phyloP scores from a whole-genome alignment of 2,329 filamentous ascomycete species.

The Penicillium fuscoglaucum region DNA sequence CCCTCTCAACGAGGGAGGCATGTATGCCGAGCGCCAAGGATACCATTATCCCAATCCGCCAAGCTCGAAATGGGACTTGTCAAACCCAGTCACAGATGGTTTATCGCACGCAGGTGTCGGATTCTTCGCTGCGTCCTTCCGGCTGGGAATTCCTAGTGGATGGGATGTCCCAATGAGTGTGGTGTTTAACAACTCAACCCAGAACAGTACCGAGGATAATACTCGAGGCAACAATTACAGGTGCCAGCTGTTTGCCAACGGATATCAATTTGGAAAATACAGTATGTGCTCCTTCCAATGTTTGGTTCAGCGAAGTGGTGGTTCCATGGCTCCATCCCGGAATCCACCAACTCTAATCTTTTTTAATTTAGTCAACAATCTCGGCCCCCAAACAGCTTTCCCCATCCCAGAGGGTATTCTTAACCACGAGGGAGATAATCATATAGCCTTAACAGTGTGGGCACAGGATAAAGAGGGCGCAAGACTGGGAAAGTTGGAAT shows the following conservation, averaged over 20 bases:
- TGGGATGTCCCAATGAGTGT: constrained; percentile 56
- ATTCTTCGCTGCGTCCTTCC: constrained; percentile 52
- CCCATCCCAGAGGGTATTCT: constrained; percentile 55
- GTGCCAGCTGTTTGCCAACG: constrained; percentile 52
- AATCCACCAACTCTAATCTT: not conserved
- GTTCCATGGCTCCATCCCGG: not conserved
- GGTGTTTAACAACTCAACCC: constrained; percentile 37
- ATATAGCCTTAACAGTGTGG: constrained; percentile 51
- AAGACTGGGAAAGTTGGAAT: constrained; percentile 31
- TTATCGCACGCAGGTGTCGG: constrained; percentile 47
- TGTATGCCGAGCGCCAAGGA: constrained; percentile 55
- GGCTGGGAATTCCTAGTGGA: constrained; percentile 49
- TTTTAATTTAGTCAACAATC: constrained; percentile 43
- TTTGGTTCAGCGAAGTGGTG: not conserved
- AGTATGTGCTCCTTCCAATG: constrained; percentile 12
- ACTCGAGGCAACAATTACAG: constrained; percentile 34
- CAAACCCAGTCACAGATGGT: constrained; percentile 31
- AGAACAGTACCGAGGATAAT: not conserved
- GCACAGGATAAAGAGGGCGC: constrained; percentile 45
- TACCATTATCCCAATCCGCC: constrained; percentile 52
- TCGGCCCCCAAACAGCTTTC: constrained; percentile 53
- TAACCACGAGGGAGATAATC: constrained; percentile 52
- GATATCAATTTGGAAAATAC: constrained; percentile 57
- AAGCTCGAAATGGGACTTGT: constrained; percentile 25
- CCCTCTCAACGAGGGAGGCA: constrained; percentile 56